These are phyloP conservation scores for Diospyros lotus DNA, from an alignment of 148 eudicot species.

Conservation along the genomic window DNA sequence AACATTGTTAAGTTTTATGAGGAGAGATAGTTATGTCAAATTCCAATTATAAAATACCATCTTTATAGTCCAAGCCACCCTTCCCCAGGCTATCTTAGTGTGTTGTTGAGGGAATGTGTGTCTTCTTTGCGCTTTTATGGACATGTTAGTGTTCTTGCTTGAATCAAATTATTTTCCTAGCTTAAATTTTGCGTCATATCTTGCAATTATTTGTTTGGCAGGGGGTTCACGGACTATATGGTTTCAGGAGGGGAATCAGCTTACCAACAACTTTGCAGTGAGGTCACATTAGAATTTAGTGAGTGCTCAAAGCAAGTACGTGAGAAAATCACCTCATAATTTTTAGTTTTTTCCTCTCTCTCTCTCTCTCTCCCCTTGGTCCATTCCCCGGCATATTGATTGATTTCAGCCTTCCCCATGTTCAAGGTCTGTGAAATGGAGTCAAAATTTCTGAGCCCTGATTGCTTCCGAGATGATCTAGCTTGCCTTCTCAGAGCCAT, in stretches of 20 bases:
- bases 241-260: constrained; percentile 67
- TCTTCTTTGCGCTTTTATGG: not conserved
- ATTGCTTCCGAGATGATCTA: constrained; percentile 73
- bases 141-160: constrained; percentile 6
- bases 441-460: constrained; percentile 66
- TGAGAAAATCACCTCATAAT: constrained; percentile 5
- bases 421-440: constrained; percentile 80
- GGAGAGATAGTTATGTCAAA: too few relatives aligned
- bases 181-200: not conserved
- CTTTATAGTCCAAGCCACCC: too few relatives aligned
- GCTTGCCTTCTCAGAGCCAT: constrained; percentile 64
- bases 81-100: not conserved
- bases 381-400: not conserved
- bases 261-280: constrained; percentile 86
- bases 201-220: constrained; percentile 31
- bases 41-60: too few relatives aligned
- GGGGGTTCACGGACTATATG: constrained; percentile 84
- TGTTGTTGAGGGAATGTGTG: not conserved
- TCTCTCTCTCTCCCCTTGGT: not conserved
- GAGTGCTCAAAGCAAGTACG: constrained; percentile 81
- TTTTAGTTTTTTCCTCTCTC: not conserved
- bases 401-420: constrained; percentile 13
- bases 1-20: too few relatives aligned
- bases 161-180: not conserved
- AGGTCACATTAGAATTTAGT: constrained; percentile 75